Evolutionary conservation across 139 green algal genomes (phyloP).

Genomic region (Diplosphaera chodatii): DNA sequence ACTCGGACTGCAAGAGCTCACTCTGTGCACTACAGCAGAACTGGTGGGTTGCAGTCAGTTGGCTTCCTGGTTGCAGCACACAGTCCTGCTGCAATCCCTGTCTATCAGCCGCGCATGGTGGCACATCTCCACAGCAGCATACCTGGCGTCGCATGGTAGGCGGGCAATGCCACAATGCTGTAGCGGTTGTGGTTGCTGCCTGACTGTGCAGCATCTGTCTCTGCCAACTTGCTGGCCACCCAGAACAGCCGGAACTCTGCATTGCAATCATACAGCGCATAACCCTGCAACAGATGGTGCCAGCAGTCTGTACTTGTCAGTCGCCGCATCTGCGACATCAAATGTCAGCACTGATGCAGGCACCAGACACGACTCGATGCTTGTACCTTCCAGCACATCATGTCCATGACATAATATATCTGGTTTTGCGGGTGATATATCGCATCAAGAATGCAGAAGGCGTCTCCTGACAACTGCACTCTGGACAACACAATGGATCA

Average conservation of each 20-base stretch:
- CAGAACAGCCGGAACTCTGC: slow-evolving; percentile 83
- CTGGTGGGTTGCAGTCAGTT: too few relatives aligned
- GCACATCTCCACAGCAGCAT: too few relatives aligned
- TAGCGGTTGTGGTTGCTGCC: slow-evolving; percentile 12
- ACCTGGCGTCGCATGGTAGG: slow-evolving; percentile 18
- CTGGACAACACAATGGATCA: too few relatives aligned
- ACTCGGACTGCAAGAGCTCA: too few relatives aligned
- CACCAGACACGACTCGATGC: too few relatives aligned
- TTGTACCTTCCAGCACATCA: slow-evolving; percentile 74
- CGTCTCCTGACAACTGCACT: slow-evolving; percentile 8
- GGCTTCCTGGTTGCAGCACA: too few relatives aligned
- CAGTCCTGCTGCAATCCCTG: too few relatives aligned
- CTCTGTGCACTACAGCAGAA: too few relatives aligned
- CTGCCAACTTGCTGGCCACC: slow-evolving; percentile 54
- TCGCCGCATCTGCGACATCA: too few relatives aligned
- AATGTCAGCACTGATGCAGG: too few relatives aligned
- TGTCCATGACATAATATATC: slow-evolving; percentile 57
- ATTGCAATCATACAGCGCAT: slow-evolving; percentile 69
- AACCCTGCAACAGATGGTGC: slow-evolving; percentile 24
- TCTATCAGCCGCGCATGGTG: too few relatives aligned
- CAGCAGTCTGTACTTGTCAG: too few relatives aligned
- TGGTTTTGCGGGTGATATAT: slow-evolving; percentile 41
- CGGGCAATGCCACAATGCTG: slow-evolving; percentile 24
- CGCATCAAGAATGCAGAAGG: slow-evolving; percentile 77
- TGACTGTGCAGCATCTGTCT: slow-evolving; percentile 23